Conservation (phyloP, 2,329 filamentous ascomycete genomes). For the Akanthomyces uredinophilus region DNA sequence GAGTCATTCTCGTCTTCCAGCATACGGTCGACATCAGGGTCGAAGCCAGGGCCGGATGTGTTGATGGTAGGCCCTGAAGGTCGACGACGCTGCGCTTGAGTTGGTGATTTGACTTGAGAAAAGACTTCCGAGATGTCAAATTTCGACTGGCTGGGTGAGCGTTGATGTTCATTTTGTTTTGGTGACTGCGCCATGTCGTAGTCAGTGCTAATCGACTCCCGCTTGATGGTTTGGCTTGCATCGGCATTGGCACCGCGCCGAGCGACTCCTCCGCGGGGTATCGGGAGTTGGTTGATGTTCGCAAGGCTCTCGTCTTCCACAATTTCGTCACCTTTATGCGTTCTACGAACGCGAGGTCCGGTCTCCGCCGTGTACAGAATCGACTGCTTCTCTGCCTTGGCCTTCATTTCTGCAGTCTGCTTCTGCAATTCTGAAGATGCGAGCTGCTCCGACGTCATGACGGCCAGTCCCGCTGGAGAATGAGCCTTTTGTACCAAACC, state of each 20-base stretch:
- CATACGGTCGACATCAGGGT: conserved; percentile 85
- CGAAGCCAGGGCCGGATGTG: conserved; percentile 58
- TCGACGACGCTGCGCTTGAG: conserved; percentile 41
- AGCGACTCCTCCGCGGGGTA: conserved; percentile 17
- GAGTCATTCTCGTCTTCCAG: conserved; percentile 77
- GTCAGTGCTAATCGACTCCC: conserved; percentile 29
- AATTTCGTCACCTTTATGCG: conserved; percentile 92
- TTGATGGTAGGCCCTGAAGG: conserved; percentile 43
- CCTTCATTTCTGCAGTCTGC: conserved; percentile 71
- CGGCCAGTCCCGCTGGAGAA: conserved; percentile 70
- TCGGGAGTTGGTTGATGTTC: conserved; percentile 26
- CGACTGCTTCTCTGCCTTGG: conserved; percentile 74
- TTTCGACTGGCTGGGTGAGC: conserved; percentile 51
- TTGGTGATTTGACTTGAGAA: conserved; percentile 73
- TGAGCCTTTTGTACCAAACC: conserved; percentile 69
- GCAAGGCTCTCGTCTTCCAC: conserved; percentile 65
- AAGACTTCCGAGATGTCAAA: conserved; percentile 88
- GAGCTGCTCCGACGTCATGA: conserved; percentile 86
- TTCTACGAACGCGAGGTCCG: conserved; percentile 74
- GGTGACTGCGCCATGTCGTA: conserved; percentile 28
- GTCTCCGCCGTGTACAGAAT: conserved; percentile 70
- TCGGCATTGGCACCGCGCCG: conserved; percentile 1
- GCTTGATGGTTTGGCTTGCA: conserved; percentile 24
- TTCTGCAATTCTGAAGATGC: conserved; percentile 84
- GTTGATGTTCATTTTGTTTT: conserved; percentile 42